Conservation (phyloP, 768 basidiomycete genomes). For the Auricularia sp. region DNA sequence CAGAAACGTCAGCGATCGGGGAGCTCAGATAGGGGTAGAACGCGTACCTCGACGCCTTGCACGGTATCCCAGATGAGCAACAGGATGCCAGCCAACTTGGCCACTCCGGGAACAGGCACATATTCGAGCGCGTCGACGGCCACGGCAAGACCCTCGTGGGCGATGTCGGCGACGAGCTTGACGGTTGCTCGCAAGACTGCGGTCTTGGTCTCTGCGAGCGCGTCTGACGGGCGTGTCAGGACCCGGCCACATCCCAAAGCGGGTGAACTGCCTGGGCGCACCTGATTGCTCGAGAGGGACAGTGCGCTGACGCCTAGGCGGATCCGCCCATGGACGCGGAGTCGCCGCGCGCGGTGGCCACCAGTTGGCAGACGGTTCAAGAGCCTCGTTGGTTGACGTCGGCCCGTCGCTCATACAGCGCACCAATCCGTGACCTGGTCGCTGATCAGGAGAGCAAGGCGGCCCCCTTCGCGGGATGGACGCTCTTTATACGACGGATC, state of each 20-base stretch:
- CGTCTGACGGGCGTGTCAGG: background rate
- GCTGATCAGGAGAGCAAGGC: too few relatives aligned
- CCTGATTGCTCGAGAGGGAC: background rate
- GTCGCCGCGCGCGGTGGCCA: background rate
- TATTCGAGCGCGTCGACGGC: slow-evolving; percentile 24
- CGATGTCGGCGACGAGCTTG: background rate
- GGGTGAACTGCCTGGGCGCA: background rate
- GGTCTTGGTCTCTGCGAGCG: background rate
- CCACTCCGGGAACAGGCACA: slow-evolving; percentile 47
- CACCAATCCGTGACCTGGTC: too few relatives aligned
- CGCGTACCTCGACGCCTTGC: slow-evolving; percentile 48
- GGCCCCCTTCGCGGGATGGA: too few relatives aligned
- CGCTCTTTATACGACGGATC: too few relatives aligned
- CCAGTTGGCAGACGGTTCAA: background rate
- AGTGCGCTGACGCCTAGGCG: background rate
- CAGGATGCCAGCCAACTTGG: slow-evolving; percentile 39
- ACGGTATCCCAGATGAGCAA: slow-evolving; percentile 57
- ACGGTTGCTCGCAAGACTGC: background rate
- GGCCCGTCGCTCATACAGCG: too few relatives aligned
- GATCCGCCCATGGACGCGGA: background rate
- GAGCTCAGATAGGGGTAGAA: background rate
- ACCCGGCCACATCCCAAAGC: background rate
- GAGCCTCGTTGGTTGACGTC: background rate
- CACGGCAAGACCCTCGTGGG: background rate
- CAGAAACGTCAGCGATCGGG: background rate